Evolutionary conservation across 768 basidiomycete species (phyloP), one percentile per base, ranked within the genome.

Genomic region (Mycena olivaceomarginata): DNA sequence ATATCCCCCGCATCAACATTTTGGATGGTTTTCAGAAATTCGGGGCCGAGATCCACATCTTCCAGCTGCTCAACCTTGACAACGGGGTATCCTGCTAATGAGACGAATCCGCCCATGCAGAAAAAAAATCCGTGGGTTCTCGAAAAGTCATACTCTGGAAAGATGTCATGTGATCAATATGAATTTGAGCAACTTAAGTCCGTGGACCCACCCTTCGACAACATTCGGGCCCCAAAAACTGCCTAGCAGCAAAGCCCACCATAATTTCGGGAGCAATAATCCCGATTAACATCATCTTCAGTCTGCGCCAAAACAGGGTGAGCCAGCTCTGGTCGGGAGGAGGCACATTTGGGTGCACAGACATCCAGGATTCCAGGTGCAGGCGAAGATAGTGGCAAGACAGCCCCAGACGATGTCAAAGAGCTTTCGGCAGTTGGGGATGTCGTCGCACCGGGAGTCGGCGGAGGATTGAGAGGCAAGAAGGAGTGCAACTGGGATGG

Each of bases 331-430:
- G 51, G 12, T 66, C 31, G 18, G 72, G 72, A 39, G 67, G 64
- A 7, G 80, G 80, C 31, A 84, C 74, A 59, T 83, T 82, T 20
- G 79, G 82, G 48, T 83, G 81, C 39, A 82, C 74, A 6, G 80
- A 64, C 41, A 78, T 66, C 82, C 82, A n/a, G n/a, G n/a, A n/a
- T n/a, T n/a, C n/a, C n/a, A 83, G 0, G 81, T 81, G 45, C 79
- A 83, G 0, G 70, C 57, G 22, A 80, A 79, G 5, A 80, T 77
- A 9, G 81, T 82, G 0, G 74, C 46, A 8, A 80, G 45, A 40
- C 78, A 82, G 40, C 78, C 79, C 78, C 69, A 79, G 15, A 31
- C 31, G 31, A 31, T 31, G 31, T 31, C 31, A 31, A 31, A 31
- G 31, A 31, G 31, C 31, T 31, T 41, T 7, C 79, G 79, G 66